Percentiles rank a stretch among this genome's conserved stretches.
Evolutionary conservation across 768 basidiomycete species (phyloP).

Genomic region (Mycena maculata): DNA sequence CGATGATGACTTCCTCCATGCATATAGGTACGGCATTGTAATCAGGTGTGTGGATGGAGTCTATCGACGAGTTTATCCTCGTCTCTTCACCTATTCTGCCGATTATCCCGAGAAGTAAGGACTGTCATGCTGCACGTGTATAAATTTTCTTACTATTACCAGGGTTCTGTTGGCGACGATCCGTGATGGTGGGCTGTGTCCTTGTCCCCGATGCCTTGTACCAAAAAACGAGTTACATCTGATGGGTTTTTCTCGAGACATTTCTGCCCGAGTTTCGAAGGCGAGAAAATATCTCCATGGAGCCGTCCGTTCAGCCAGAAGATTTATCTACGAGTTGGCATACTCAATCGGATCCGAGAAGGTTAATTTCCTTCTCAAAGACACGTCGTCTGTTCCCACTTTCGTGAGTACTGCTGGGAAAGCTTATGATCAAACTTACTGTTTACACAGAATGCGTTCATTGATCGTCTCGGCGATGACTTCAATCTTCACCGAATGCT

Average conservation of each 20-base stretch:
- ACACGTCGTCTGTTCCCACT: no score
- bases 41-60: no score
- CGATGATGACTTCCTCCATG: no score
- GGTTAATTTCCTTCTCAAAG: constrained; percentile 10
- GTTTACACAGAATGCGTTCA: constrained; percentile 50
- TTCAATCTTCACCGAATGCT: constrained; percentile 44
- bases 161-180: constrained; percentile 1
- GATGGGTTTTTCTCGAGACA: constrained; percentile 20
- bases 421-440: neutral
- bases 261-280: neutral
- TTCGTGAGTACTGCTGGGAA: constrained; percentile 11
- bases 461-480: no score
- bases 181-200: no score
- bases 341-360: neutral
- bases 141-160: neutral
- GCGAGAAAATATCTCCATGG: neutral
- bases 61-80: no score
- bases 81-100: no score
- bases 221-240: no score
- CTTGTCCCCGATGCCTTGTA: no score
- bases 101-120: constrained; percentile 39
- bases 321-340: constrained; percentile 1
- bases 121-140: constrained; percentile 37
- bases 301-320: neutral
- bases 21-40: no score